phyloP scores from a whole-genome alignment of 2,329 filamentous ascomycete species.

The Botrytis medusae region DNA sequence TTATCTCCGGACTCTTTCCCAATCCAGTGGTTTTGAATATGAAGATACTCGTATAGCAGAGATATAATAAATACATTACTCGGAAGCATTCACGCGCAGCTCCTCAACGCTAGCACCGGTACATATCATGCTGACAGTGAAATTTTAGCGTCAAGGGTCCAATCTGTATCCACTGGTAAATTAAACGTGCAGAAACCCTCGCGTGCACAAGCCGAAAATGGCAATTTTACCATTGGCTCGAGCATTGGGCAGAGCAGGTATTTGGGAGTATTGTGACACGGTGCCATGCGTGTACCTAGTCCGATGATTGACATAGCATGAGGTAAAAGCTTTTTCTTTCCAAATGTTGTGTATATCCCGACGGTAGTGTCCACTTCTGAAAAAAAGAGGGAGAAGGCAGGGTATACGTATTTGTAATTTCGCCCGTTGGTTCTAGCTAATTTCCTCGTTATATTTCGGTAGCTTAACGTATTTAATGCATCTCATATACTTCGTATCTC shows the following conservation, averaged over 20 bases:
- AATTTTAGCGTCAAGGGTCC: neutral
- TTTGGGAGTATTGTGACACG: neutral
- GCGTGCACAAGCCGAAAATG: neutral
- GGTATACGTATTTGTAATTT: neutral
- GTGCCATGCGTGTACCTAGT: neutral
- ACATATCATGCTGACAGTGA: neutral
- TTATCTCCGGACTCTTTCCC: neutral
- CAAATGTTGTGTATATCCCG: neutral
- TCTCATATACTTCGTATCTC: neutral
- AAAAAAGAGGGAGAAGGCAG: neutral
- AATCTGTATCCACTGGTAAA: neutral
- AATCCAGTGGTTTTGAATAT: neutral
- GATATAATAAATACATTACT: neutral
- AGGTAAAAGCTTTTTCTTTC: neutral
- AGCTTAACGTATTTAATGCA: neutral
- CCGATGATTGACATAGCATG: neutral
- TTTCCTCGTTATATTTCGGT: neutral
- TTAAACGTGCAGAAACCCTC: neutral
- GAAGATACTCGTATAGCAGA: neutral
- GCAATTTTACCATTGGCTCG: neutral
- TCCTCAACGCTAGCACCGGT: neutral
- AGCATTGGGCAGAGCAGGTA: neutral
- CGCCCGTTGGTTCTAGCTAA: neutral
- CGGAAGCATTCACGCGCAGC: neutral
- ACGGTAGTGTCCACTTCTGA: neutral